Conservation (phyloP, 768 basidiomycete genomes). For the Lactifluus hygrophoroides region DNA sequence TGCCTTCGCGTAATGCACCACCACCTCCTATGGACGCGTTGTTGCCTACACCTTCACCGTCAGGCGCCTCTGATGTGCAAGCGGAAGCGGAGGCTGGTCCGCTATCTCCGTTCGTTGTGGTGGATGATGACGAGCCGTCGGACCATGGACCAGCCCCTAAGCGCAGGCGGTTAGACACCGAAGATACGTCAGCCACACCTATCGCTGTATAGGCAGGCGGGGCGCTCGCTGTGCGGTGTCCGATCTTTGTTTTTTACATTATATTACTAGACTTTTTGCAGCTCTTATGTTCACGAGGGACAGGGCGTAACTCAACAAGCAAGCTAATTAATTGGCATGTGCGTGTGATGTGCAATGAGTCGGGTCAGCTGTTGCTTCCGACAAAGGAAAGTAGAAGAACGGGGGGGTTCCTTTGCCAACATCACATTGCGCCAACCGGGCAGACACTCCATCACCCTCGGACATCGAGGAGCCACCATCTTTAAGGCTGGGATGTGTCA, state of each 20-base stretch:
- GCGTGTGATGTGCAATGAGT: neutral
- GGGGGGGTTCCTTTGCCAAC: neutral
- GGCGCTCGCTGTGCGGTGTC: neutral
- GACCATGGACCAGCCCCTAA: slow-evolving; percentile 45
- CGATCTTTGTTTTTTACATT: neutral
- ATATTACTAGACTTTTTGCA: slow-evolving; percentile 11
- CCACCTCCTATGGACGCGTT: slow-evolving; percentile 22
- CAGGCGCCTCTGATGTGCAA: slow-evolving; percentile 7
- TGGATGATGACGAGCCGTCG: slow-evolving; percentile 48
- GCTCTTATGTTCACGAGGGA: neutral
- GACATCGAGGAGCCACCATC: neutral
- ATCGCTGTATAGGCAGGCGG: slow-evolving; percentile 3
- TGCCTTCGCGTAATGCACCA: slow-evolving; percentile 8
- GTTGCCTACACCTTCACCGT: slow-evolving; percentile 29
- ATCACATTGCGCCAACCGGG: neutral
- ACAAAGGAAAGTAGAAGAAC: neutral
- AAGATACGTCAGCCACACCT: slow-evolving; percentile 1
- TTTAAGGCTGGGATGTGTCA: neutral
- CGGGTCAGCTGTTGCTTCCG: neutral
- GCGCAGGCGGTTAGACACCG: slow-evolving; percentile 35
- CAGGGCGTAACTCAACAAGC: neutral
- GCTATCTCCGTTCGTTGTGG: slow-evolving; percentile 49
- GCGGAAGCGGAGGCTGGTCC: slow-evolving; percentile 27
- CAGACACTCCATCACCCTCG: neutral
- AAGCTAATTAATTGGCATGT: slow-evolving; percentile 4